These are phyloP conservation scores for Fusarium heterosporum DNA, from an alignment of 2,329 filamentous ascomycete species.

Conservation along the genomic window DNA sequence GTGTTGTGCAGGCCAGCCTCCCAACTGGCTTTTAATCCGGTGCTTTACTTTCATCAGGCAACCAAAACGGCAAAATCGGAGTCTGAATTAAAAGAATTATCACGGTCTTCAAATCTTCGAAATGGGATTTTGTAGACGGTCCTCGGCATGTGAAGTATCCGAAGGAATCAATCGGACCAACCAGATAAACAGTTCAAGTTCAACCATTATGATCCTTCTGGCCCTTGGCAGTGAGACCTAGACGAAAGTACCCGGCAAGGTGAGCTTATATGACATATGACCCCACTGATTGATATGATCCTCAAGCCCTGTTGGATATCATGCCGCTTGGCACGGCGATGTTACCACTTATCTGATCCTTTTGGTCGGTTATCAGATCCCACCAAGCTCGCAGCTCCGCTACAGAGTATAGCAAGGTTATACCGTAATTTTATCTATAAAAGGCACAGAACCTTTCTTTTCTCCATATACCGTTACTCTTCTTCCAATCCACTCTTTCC, in stretches of 20 bases:
- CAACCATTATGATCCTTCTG: neutral
- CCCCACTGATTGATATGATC: neutral
- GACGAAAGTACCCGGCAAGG: neutral
- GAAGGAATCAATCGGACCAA: neutral
- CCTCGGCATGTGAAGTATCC: neutral
- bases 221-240: constrained; percentile 3
- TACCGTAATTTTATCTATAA: rapidly evolving
- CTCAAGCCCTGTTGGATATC: neutral
- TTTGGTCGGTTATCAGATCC: neutral
- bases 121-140: too few relatives aligned
- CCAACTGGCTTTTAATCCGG: too few relatives aligned
- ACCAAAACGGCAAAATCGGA: too few relatives aligned
- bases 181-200: neutral
- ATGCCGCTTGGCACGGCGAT: rapidly evolving
- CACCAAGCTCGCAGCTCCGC: neutral
- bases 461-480: rapidly evolving
- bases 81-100: too few relatives aligned
- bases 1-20: too few relatives aligned
- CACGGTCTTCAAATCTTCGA: too few relatives aligned
- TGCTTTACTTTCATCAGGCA: too few relatives aligned
- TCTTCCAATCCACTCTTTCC: neutral
- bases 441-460: neutral
- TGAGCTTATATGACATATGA: neutral
- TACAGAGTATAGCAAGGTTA: neutral
- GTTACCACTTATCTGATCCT: neutral